Base-by-base conservation (phyloP, 2,329 filamentous ascomycete genomes). In the Sphaerulina musiva region DNA sequence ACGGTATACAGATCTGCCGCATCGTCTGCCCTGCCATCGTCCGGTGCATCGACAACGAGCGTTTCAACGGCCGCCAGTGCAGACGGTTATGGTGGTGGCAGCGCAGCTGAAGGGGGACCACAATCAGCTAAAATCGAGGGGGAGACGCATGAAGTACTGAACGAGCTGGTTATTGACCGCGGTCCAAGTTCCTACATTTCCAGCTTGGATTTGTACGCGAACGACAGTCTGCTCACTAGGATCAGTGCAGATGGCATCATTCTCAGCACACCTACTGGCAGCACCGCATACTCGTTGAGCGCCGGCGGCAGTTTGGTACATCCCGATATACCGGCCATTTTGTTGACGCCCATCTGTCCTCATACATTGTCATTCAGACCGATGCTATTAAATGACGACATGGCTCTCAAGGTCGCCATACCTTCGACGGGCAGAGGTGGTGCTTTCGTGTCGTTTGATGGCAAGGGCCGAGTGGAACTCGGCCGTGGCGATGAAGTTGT, bases 211-310 rank as follows among this genome's bases (percentile, higher is more conserved):
- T 79, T 98, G 9, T 97, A 95, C 70, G 93, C 91, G 59, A 93
- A 98, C 68, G 87, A 95, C 67, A 89, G 95, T 71, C 84, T 96
- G 42, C 80, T 98, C 63, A 98, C 93, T 12, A 89, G 96, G 48
- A 88, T 98, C 46, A 91, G 95, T 73, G 93, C 93, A 34, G 93
- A 98, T 66, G 93, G 93, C 52, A 95, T 91, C 74, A 98, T 98
- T 68, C 95, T 98, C 72, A 95, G 89, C 44, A 98, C 93, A 0
- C 93, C 93, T 1, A 98, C 93, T 31, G 93, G 84, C 66, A 77
- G 70, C 55, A 98, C 93, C 3, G 93, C 93, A 31, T 98, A 98
- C 72, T 96, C 91, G 1, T 83, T 98, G 31, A 96, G 91, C 9
- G 93, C 93, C 12, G 93, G 93, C 57, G 93, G 93, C 64, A 95